Evolutionary conservation across 306 rosid species (phyloP), one percentile per base, ranked within the genome.

Genomic region (Fragaria ananassa): DNA sequence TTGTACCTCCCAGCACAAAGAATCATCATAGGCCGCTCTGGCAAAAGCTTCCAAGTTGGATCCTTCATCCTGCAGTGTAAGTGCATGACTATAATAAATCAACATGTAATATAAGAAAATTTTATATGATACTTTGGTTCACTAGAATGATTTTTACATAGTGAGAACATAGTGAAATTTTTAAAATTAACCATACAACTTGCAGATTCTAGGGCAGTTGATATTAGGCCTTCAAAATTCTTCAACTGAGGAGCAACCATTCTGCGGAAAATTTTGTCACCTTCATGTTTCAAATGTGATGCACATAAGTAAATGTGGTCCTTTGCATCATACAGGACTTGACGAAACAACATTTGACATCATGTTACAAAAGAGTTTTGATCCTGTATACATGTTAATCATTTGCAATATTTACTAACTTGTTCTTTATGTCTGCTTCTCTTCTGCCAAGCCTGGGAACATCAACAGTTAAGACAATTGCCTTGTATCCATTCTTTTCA

Each of bases 371-470:
- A 27, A 13, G 21, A 54, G 31, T 35, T 67, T 35, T 0, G 23
- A 46, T 68, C 18, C 23, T 13, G 15, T 69, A 12, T 13, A 64
- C 12, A 34, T 50, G 46, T 8, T 27, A 39, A 27, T 60, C 34
- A 58, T 25, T 23, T 11, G 37, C 65, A 58, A 31, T 31, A 31
- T 31, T 31, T 31, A 49, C 54, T 44, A 75, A 90, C 93, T 81
- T 87, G 78, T 88, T 90, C 76, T 82, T 86, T 70, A 85, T 88
- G 85, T 88, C 96, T 60, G 90, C 91, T 78, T 90, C 96, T 78
- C 92, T 88, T 80, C 93, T 79, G 73, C 96, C 96, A 51, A 80
- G 82, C 71, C 85, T 78, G 12, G 93, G 93, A 66, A 67, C 63
- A 71, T 90, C 96, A 71, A 44, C 89, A 34, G 96, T 90, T 69